Evolutionary conservation across 169 alveolate genomes (phyloP).

Genomic region (Plasmodium relictum): DNA sequence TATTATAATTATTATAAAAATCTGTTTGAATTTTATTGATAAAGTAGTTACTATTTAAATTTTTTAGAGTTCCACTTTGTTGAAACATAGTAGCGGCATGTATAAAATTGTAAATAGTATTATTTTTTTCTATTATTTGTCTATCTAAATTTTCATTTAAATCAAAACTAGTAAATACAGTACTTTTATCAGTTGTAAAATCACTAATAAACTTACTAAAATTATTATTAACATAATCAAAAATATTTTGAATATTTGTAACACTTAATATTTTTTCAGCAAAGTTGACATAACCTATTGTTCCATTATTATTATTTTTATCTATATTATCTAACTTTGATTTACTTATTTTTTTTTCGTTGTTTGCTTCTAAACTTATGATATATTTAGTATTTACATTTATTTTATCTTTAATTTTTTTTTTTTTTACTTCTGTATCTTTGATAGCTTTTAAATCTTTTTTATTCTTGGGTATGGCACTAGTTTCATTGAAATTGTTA

Average conservation of each 20-base stretch:
- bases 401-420: not conserved
- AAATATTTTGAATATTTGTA: slow-evolving; percentile 47
- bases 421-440: not conserved
- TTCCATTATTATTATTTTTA: not conserved
- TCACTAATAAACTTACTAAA: slow-evolving; percentile 57
- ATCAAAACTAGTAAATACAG: slow-evolving; percentile 47
- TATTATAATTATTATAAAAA: slow-evolving; percentile 25
- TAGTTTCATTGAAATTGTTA: not conserved
- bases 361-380: too few species aligned
- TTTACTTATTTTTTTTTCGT: not conserved
- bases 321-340: not conserved
- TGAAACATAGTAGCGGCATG: slow-evolving; percentile 75
- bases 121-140: slow-evolving; percentile 47
- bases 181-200: slow-evolving; percentile 57
- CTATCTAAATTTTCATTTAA: slow-evolving; percentile 65
- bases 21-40: slow-evolving; percentile 61
- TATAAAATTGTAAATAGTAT: slow-evolving; percentile 54
- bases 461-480: not conserved
- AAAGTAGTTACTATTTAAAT: slow-evolving; percentile 50
- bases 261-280: slow-evolving; percentile 46
- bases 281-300: not conserved
- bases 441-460: not conserved
- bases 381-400: not conserved
- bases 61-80: slow-evolving; percentile 32
- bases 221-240: slow-evolving; percentile 47